Base-by-base conservation (phyloP, 495 filamentous ascomycete species). In the Pseudevernia furfuracea region DNA sequence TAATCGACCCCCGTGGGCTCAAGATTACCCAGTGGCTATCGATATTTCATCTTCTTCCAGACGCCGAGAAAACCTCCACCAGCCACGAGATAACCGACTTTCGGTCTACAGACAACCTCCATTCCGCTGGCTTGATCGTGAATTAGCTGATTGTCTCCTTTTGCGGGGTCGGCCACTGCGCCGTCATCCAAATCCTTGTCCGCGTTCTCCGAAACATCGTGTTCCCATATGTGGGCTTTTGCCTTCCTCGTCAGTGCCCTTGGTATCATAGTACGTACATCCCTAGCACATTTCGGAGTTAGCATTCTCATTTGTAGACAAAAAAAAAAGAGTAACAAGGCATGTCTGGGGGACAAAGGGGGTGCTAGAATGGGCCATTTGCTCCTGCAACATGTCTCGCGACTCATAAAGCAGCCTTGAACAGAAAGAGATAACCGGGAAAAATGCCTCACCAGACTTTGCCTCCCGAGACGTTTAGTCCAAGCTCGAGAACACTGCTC, bases 61-160 rank as follows among this genome's bases (percentile, higher is more conserved):
- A 91, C 72, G 1, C 78, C 89, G 58, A 92, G 75, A 68, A 92
- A 92, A 0, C 89, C 89, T 23, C 89, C 89, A 2, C 86, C 89
- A 15, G 83, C 74, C 41, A 88, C 76, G 44, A 75, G 74, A 34
- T 81, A 70, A 1, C 88, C 88, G 36, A 85, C 84, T 69, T 85
- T 88, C 1, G 89, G 89, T 43, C 88, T 76, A 67, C 89, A 90
- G 11, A 92, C 79, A 71, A 88, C 80, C 23, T 62, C 23, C 60
- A 43, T 61, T 34, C 52, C n/a, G 44, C 23, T 41, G 17, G 56
- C 37, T 46, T 59, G 43, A 28, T 55, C 55, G 12, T 46, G 34
- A 6, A 58, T 30, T 34, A 52, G 63, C 55, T 68, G 58, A 14
- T 68, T 65, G 37, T 69, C 64, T 56, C 72, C 71, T 23, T 66